Percentiles rank a stretch among this genome's conserved stretches.
Evolutionary conservation across 2,329 filamentous ascomycete species (phyloP).

Genomic region (Penicillium sp.): DNA sequence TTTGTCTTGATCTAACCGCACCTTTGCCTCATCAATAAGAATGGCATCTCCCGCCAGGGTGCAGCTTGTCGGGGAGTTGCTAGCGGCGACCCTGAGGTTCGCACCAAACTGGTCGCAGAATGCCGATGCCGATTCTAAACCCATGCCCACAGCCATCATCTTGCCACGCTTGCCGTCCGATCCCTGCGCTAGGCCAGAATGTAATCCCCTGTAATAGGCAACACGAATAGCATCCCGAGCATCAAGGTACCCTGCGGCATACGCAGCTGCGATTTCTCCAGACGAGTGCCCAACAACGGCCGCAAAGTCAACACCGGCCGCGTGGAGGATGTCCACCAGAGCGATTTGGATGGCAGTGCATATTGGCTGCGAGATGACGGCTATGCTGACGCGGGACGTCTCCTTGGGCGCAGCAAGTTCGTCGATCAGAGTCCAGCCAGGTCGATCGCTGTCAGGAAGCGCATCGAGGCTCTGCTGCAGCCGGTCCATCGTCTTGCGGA

Average conservation of each 20-base stretch:
- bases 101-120: too few species aligned
- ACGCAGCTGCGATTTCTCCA: conserved; percentile 38
- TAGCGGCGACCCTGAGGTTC: too few species aligned
- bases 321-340: not conserved
- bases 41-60: not conserved
- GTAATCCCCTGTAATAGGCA: conserved; percentile 40
- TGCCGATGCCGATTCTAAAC: too few species aligned
- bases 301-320: not conserved
- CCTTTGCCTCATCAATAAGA: not conserved
- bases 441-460: too few species aligned
- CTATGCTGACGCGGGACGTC: not conserved
- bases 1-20: too few species aligned
- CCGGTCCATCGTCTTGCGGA: not conserved
- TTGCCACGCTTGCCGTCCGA: too few species aligned
- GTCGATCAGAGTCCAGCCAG: too few species aligned
- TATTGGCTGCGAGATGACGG: not conserved
- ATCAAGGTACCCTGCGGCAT: conserved; percentile 45
- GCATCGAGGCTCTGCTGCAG: too few species aligned
- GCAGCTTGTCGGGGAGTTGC: not conserved
- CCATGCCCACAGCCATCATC: too few species aligned
- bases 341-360: not conserved
- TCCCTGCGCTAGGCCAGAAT: not conserved
- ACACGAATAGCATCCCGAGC: conserved; percentile 39
- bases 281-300: not conserved
- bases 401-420: too few species aligned